Percentiles rank a stretch among this genome's conserved stretches.
These are phyloP conservation scores for Basidioascus undulatus DNA, from an alignment of 768 basidiomycete genomes.

Conservation along the genomic window DNA sequence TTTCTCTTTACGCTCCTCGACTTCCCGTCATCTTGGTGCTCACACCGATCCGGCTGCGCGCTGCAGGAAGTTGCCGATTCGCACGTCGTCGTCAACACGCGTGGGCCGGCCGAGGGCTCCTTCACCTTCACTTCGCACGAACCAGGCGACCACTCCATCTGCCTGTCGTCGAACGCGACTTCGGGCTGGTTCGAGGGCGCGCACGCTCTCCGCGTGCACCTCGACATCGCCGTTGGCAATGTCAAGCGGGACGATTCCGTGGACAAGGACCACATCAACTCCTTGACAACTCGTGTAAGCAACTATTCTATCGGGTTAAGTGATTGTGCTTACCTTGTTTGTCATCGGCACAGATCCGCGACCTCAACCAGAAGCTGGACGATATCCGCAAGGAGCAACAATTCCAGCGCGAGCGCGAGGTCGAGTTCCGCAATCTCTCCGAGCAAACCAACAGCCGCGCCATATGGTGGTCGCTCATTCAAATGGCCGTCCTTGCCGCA, in stretches of 20 bases:
- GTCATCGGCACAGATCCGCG: conserved; percentile 57
- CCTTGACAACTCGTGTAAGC: too few species aligned
- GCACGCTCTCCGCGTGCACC: conserved; percentile 68
- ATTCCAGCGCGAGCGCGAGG: conserved; percentile 88
- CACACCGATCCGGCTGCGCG: neutral
- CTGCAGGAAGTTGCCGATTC: conserved; percentile 60
- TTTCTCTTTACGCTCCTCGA: neutral
- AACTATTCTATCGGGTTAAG: too few species aligned
- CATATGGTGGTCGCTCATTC: conserved; percentile 78
- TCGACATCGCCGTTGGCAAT: conserved; percentile 77
- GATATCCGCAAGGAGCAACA: conserved; percentile 88
- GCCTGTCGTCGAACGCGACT: conserved; percentile 74
- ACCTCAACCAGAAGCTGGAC: conserved; percentile 78
- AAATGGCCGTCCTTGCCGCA: conserved; percentile 56
- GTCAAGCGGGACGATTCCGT: conserved; percentile 68
- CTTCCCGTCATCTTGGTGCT: neutral
- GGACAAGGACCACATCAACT: conserved; percentile 62
- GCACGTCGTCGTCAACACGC: conserved; percentile 61
- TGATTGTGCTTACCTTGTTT: too few species aligned
- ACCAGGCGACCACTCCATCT: conserved; percentile 89
- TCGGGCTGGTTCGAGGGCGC: conserved; percentile 55
- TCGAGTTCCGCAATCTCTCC: conserved; percentile 65
- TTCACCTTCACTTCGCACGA: conserved; percentile 98
- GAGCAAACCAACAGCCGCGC: conserved; percentile 77
- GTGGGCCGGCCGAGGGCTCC: conserved; percentile 68